Base-by-base conservation (phyloP, 768 basidiomycete species). In the Clathrus columnatus region DNA sequence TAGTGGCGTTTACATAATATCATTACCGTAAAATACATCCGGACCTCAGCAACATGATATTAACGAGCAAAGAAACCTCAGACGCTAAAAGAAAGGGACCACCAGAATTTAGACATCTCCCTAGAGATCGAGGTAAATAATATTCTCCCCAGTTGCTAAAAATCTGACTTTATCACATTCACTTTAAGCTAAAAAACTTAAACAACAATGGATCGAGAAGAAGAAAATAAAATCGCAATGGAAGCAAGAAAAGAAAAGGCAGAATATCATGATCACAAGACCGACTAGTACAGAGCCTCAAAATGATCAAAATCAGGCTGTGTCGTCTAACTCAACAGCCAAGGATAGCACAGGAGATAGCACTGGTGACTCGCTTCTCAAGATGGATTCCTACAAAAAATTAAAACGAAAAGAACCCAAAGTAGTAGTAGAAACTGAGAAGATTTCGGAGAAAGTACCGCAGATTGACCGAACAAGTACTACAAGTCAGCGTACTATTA, bases 151-250 rank as follows among this genome's bases (percentile, higher is more conserved):
- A 3, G 21, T 57, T 47, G 43, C 27, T 41, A 36, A 42, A 17
- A 57, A 59, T 63, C 17, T 18, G 59, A 48, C 36, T 48, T 30
- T 41, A 20, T 56, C 44, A 51, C 18, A 36, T 23, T 24, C 43
- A 36, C 51, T 23, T 59, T 10, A 60, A 91, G 91, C 92, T 18
- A 87, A 80, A 67, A 84, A 82, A 61, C 73, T 94, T 56, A 94
- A 91, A 69, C 77, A 80, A 65, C 76, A 80, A 56, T 93, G 92
- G 82, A 77, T 94, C 8, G 76, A 85, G 54, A 82, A 77, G 58
- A 77, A 77, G 57, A 91, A 90, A 70, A 78, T 90, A 54, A 87
- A 84, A 63, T 80, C 78, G 61, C 78, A 85, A 71, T 91, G 89
- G 86, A 85, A 78, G 63, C 73, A 79, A 30, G 74, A 87, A 71